Evolutionary conservation across 2,329 filamentous ascomycete species (phyloP).

Genomic region (Aureobasidium melanogenum): DNA sequence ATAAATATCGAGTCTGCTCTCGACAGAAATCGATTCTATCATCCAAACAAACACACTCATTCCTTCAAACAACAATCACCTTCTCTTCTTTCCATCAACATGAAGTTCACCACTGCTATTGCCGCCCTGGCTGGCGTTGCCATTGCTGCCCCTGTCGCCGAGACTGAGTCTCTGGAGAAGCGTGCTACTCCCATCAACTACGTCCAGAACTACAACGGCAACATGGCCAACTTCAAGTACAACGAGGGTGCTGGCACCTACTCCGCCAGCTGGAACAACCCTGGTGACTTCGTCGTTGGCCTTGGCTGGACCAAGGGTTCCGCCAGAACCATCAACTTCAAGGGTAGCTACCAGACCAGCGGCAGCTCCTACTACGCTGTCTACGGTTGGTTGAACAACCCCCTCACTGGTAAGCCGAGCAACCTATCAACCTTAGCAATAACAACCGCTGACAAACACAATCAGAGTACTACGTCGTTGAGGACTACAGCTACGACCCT

Average conservation of each 20-base stretch:
- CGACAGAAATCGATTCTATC: background rate
- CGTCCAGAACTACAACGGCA: slow-evolving; percentile 11
- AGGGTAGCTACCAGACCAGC: slow-evolving; percentile 37
- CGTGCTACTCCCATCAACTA: slow-evolving; percentile 14
- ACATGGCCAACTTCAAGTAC: slow-evolving; percentile 14
- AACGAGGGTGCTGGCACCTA: slow-evolving; percentile 16
- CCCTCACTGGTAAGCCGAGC: slow-evolving; percentile 27
- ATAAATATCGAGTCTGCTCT: background rate
- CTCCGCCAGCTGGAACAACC: slow-evolving; percentile 17
- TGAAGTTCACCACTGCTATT: slow-evolving; percentile 13
- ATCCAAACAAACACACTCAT: background rate
- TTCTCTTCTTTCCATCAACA: background rate
- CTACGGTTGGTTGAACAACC: slow-evolving; percentile 48
- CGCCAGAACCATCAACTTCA: slow-evolving; percentile 40
- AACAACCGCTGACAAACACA: background rate
- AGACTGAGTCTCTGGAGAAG: slow-evolving; percentile 1
- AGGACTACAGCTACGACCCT: slow-evolving; percentile 42
- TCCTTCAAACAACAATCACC: background rate
- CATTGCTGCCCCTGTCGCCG: slow-evolving; percentile 14
- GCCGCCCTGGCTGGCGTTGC: slow-evolving; percentile 12
- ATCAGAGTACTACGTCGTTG: slow-evolving; percentile 51
- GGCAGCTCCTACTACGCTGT: slow-evolving; percentile 47
- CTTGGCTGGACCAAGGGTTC: slow-evolving; percentile 15
- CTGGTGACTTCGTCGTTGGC: slow-evolving; percentile 18
- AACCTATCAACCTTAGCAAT: background rate